A percentile compares a stretch with the other conserved stretches of the same genome.
Evolutionary conservation across 306 rosid species (phyloP).

Genomic region (Parietaria judaica): DNA sequence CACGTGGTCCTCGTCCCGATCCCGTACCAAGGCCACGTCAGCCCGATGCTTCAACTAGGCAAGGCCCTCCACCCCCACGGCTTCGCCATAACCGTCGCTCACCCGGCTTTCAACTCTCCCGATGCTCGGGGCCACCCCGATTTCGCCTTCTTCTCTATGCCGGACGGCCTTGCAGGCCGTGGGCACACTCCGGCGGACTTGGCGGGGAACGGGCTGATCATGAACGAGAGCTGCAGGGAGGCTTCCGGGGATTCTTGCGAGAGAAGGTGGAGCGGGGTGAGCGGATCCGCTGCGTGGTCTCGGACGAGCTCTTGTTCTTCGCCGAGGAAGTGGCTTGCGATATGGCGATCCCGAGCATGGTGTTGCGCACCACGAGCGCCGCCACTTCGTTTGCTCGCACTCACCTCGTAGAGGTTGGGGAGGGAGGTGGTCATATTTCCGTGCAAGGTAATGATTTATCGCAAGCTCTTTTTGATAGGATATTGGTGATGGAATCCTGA

Average conservation of each 20-base stretch:
- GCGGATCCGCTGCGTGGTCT: slow-evolving; percentile 33
- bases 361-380: slow-evolving; percentile 26
- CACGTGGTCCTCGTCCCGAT: slow-evolving; percentile 35
- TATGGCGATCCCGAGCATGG: slow-evolving; percentile 35
- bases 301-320: slow-evolving; percentile 35
- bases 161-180: slow-evolving; percentile 15
- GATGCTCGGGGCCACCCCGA: slow-evolving; percentile 28
- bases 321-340: slow-evolving; percentile 25
- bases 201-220: not conserved
- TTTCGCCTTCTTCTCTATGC: slow-evolving; percentile 29
- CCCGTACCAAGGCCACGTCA: slow-evolving; percentile 49
- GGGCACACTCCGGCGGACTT: slow-evolving; percentile 1
- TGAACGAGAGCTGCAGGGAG: slow-evolving; percentile 14
- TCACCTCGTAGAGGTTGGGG: slow-evolving; percentile 22
- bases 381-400: slow-evolving; percentile 25
- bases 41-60: slow-evolving; percentile 51
- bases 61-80: slow-evolving; percentile 36
- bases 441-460: slow-evolving; percentile 21
- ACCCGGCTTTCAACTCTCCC: slow-evolving; percentile 32
- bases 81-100: slow-evolving; percentile 36
- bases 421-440: slow-evolving; percentile 39
- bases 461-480: not conserved
- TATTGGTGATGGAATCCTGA: too few relatives aligned
- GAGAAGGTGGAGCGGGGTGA: not conserved
- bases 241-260: not conserved